Evolutionary conservation across 495 filamentous ascomycete genomes (phyloP).

Genomic region (Penicillium arizonense): DNA sequence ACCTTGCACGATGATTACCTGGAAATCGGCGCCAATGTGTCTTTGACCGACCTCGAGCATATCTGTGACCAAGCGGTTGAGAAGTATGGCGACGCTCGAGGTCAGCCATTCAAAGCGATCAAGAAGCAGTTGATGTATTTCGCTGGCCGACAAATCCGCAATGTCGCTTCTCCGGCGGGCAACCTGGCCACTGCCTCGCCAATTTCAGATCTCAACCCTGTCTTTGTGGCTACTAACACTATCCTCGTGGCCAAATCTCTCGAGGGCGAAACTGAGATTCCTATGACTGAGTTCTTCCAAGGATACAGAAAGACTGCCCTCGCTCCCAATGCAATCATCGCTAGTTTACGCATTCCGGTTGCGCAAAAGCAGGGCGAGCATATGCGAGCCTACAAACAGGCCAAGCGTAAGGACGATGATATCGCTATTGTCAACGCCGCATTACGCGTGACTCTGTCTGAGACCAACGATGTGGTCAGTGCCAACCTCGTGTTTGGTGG

Average conservation of each 20-base stretch:
- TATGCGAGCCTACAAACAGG: slow-evolving; percentile 80
- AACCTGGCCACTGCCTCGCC: slow-evolving; percentile 95
- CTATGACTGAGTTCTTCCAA: slow-evolving; percentile 91
- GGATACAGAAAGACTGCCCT: slow-evolving; percentile 86
- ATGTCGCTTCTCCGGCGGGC: slow-evolving; percentile 93
- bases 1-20: slow-evolving; percentile 75
- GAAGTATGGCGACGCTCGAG: slow-evolving; percentile 67
- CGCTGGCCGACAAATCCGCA: slow-evolving; percentile 92
- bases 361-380: slow-evolving; percentile 54
- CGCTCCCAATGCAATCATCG: slow-evolving; percentile 77
- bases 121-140: slow-evolving; percentile 71
- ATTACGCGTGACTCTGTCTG: slow-evolving; percentile 66
- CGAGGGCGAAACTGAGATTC: slow-evolving; percentile 70
- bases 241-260: slow-evolving; percentile 74
- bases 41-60: slow-evolving; percentile 69
- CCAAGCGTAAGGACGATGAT: slow-evolving; percentile 95
- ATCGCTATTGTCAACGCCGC: slow-evolving; percentile 93
- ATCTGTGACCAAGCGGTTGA: slow-evolving; percentile 72
- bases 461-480: slow-evolving; percentile 62
- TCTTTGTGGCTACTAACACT: slow-evolving; percentile 85
- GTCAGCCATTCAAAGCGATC: slow-evolving; percentile 59
- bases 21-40: slow-evolving; percentile 89
- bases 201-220: slow-evolving; percentile 94
- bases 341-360: slow-evolving; percentile 78
- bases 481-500: slow-evolving; percentile 84